Conservation (phyloP, 176 grass and related monocot species). For the Carex parvula region DNA sequence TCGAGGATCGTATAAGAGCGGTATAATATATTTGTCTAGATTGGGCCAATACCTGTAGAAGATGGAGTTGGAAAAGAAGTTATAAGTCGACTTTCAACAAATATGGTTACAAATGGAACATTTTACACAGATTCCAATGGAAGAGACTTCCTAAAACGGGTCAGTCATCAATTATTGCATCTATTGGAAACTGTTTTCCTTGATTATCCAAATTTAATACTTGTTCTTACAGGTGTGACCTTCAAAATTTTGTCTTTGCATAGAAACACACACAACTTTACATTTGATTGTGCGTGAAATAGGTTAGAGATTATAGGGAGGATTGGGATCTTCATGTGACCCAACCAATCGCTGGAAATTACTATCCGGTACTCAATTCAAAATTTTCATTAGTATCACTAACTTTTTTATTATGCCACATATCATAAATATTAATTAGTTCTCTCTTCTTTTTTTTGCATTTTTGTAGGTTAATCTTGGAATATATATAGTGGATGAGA, state of each 20-base stretch:
- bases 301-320: conserved; percentile 76
- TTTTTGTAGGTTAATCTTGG: conserved; percentile 69
- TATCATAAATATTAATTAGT: conserved; percentile 9
- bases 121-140: conserved; percentile 97
- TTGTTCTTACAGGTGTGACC: background rate
- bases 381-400: background rate
- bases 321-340: conserved; percentile 87
- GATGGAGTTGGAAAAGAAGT: conserved; percentile 75
- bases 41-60: conserved; percentile 70
- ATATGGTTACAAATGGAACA: conserved; percentile 68
- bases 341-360: conserved; percentile 88
- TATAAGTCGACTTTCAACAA: conserved; percentile 59
- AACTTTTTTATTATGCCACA: background rate
- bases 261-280: conserved; percentile 7
- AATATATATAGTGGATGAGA: conserved; percentile 62
- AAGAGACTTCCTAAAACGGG: conserved; percentile 89
- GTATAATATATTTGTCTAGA: conserved; percentile 32
- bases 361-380: conserved; percentile 62
- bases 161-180: conserved; percentile 26
- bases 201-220: background rate
- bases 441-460: background rate
- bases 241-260: background rate
- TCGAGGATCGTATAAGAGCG: background rate
- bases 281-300: conserved; percentile 30
- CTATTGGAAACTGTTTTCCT: background rate